phyloP scores from a whole-genome alignment of 73 alveolate genomes.

The Blepharisma stoltei region DNA sequence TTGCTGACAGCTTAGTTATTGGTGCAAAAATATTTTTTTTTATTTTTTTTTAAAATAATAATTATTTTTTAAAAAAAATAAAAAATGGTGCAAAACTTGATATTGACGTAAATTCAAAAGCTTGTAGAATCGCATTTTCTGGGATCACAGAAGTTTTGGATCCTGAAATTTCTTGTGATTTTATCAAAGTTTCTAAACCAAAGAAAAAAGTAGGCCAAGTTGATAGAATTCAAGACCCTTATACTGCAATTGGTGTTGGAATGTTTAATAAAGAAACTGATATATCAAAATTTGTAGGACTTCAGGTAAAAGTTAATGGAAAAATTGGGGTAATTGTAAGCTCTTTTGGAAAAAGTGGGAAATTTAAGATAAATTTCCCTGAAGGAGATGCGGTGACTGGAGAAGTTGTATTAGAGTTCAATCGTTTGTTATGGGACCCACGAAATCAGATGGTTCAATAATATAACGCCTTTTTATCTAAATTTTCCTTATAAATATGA shows the following conservation, averaged over 20 bases:
- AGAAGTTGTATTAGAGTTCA: slow-evolving; percentile 11
- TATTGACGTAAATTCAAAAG: slow-evolving; percentile 83
- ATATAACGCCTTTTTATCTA: too few relatives aligned
- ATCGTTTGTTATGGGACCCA: neutral
- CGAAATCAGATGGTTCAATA: slow-evolving; percentile 5
- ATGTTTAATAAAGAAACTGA: slow-evolving; percentile 88
- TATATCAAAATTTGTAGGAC: slow-evolving; percentile 64
- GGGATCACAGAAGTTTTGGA: slow-evolving; percentile 55
- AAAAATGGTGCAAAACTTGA: slow-evolving; percentile 92
- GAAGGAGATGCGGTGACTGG: slow-evolving; percentile 39
- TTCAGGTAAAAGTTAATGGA: slow-evolving; percentile 58
- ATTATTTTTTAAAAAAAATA: too few relatives aligned
- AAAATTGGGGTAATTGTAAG: slow-evolving; percentile 81
- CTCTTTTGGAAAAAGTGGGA: slow-evolving; percentile 96
- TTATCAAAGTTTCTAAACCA: slow-evolving; percentile 74
- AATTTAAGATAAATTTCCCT: slow-evolving; percentile 77
- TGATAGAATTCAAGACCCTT: slow-evolving; percentile 75
- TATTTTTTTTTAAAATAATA: too few relatives aligned
- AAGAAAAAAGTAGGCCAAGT: slow-evolving; percentile 86
- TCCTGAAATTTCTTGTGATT: slow-evolving; percentile 41
- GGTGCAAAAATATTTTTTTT: too few relatives aligned
- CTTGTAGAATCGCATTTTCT: slow-evolving; percentile 92
- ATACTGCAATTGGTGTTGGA: slow-evolving; percentile 67
- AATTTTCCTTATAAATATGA: too few relatives aligned
- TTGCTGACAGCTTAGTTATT: slow-evolving; percentile 68